Conservation (phyloP, 2,329 filamentous ascomycete genomes). For the Pseudogymnoascus sp. region DNA sequence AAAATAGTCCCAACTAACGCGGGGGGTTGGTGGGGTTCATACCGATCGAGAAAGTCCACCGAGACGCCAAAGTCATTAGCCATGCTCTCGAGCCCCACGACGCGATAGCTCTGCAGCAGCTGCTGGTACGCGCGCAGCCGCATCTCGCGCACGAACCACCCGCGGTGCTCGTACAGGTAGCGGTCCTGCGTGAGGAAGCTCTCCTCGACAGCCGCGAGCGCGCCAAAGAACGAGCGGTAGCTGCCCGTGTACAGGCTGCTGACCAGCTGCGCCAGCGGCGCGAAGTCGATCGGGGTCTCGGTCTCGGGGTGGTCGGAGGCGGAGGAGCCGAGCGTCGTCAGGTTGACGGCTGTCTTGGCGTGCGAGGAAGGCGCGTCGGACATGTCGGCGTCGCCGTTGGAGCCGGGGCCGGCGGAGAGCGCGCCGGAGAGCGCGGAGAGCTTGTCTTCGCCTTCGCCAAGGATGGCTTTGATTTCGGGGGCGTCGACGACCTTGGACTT, state of each 20-base stretch:
- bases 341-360: conserved; percentile 70
- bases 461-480: conserved; percentile 94
- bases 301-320: conserved; percentile 65
- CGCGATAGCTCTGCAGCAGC: conserved; percentile 91
- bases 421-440: conserved; percentile 74
- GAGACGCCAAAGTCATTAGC: conserved; percentile 94
- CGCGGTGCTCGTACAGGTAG: conserved; percentile 90
- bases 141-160: conserved; percentile 99
- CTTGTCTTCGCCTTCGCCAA: conserved; percentile 84
- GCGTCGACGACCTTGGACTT: conserved; percentile 98
- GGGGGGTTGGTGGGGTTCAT: conserved; percentile 30
- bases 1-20: neutral
- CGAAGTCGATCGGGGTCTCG: conserved; percentile 82
- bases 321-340: conserved; percentile 68
- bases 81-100: conserved; percentile 96
- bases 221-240: conserved; percentile 90
- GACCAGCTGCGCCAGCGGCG: conserved; percentile 77
- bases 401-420: conserved; percentile 72
- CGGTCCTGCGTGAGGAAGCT: conserved; percentile 90
- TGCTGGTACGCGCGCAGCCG: conserved; percentile 93
- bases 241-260: conserved; percentile 88
- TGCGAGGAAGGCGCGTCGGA: conserved; percentile 41
- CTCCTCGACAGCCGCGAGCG: conserved; percentile 84
- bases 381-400: conserved; percentile 61
- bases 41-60: conserved; percentile 93